Percentiles rank a stretch among this genome's conserved stretches.
Evolutionary conservation across 208 protist species (phyloP).

Genomic region (Trypanosoma melophagium): DNA sequence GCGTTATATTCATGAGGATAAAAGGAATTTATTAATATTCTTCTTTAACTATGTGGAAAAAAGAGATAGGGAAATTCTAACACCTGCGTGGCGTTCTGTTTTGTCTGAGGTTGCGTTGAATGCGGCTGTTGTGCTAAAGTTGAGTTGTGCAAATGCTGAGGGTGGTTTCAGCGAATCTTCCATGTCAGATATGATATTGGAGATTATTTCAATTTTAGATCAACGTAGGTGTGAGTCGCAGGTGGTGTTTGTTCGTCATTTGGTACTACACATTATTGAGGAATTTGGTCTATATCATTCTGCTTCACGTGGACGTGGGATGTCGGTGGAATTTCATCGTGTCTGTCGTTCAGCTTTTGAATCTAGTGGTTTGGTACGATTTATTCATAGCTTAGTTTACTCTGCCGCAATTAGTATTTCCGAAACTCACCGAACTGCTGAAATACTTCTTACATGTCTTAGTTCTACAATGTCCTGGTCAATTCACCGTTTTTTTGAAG

Average conservation of each 20-base stretch:
- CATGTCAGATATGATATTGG: conserved; percentile 16
- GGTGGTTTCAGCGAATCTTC: conserved; percentile 9
- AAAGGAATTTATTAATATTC: conserved; percentile 38
- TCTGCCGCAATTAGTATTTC: conserved; percentile 11
- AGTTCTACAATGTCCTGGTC: conserved; percentile 71
- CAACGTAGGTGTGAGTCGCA: conserved; percentile 11
- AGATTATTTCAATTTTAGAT: conserved; percentile 22
- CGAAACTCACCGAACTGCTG: conserved; percentile 27
- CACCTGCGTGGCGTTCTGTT: conserved; percentile 55
- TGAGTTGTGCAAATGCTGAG: conserved; percentile 40
- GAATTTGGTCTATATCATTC: conserved; percentile 78
- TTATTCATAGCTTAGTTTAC: conserved; percentile 31
- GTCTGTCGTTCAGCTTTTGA: conserved; percentile 49
- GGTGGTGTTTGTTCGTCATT: conserved; percentile 17
- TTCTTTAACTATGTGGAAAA: conserved; percentile 40
- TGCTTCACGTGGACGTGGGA: conserved; percentile 49
- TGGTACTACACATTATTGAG: conserved; percentile 40
- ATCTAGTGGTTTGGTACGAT: conserved; percentile 33
- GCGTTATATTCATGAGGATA: conserved; percentile 16
- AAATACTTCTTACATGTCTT: conserved; percentile 39
- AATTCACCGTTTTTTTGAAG: conserved; percentile 74
- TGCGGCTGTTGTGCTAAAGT: conserved; percentile 66
- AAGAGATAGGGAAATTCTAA: conserved; percentile 27
- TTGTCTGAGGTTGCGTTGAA: conserved; percentile 56
- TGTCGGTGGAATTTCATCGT: conserved; percentile 59